phyloP scores from a whole-genome alignment of 495 filamentous ascomycete species.

The Evernia prunastri region DNA sequence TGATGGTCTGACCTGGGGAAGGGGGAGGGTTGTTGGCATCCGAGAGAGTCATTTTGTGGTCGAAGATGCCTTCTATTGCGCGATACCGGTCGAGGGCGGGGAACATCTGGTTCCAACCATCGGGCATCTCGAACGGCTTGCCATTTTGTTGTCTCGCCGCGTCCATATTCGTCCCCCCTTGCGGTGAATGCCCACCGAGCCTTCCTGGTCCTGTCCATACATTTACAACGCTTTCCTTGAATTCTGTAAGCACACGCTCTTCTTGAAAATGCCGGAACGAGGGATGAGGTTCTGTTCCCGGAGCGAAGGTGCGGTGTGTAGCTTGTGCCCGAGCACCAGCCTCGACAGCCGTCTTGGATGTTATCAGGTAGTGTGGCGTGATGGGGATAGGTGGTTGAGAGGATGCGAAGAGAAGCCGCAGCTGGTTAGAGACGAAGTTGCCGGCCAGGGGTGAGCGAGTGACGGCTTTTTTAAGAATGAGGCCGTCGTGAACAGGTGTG shows the following conservation, averaged over 20 bases:
- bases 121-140: slow-evolving; percentile 91
- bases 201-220: slow-evolving; percentile 80
- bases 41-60: slow-evolving; percentile 59
- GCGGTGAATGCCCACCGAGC: slow-evolving; percentile 51
- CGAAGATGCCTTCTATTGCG: slow-evolving; percentile 82
- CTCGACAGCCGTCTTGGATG: slow-evolving; percentile 81
- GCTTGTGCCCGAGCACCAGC: slow-evolving; percentile 73
- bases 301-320: slow-evolving; percentile 58
- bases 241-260: slow-evolving; percentile 87
- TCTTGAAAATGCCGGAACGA: slow-evolving; percentile 79
- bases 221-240: slow-evolving; percentile 95
- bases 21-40: slow-evolving; percentile 44
- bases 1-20: slow-evolving; percentile 66
- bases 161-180: slow-evolving; percentile 61
- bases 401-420: slow-evolving; percentile 70
- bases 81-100: slow-evolving; percentile 69
- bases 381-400: slow-evolving; percentile 72
- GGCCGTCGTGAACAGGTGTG: slow-evolving; percentile 87
- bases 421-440: slow-evolving; percentile 80
- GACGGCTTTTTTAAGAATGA: slow-evolving; percentile 84
- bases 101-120: slow-evolving; percentile 92
- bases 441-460: slow-evolving; percentile 79
- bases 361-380: slow-evolving; percentile 79
- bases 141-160: slow-evolving; percentile 56
- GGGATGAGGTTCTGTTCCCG: slow-evolving; percentile 52